These are phyloP conservation scores for Metarhizium sp. DNA, from an alignment of 2,329 filamentous ascomycete species.

Conservation along the genomic window DNA sequence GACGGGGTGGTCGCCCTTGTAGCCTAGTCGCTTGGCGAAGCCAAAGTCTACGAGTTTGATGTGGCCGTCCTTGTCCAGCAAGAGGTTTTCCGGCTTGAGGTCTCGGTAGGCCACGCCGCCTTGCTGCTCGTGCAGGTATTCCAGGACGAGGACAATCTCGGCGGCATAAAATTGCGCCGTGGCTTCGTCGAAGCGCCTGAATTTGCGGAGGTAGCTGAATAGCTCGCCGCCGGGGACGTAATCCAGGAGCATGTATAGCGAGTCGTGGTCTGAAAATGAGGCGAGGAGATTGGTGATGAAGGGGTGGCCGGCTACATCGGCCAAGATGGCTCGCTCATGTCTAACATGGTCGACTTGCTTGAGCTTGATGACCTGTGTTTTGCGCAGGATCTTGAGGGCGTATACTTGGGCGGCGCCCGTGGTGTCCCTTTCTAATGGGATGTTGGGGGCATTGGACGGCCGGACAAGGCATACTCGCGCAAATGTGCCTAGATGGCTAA, in stretches of 20 bases:
- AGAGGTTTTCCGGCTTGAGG: conserved; percentile 73
- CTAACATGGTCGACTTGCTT: conserved; percentile 84
- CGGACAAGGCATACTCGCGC: conserved; percentile 73
- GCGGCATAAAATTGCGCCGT: conserved; percentile 75
- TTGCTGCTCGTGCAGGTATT: conserved; percentile 71
- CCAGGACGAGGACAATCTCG: conserved; percentile 73
- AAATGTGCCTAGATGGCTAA: conserved; percentile 53
- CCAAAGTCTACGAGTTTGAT: conserved; percentile 80
- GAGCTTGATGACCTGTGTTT: conserved; percentile 64
- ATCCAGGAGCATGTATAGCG: conserved; percentile 74
- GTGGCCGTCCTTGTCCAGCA: conserved; percentile 69
- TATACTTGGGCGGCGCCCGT: conserved; percentile 45
- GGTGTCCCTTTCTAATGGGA: conserved; percentile 22
- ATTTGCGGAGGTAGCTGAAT: conserved; percentile 71
- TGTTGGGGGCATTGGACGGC: conserved; percentile 39
- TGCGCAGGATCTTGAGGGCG: conserved; percentile 71
- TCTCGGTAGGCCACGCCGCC: conserved; percentile 73
- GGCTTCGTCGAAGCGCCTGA: conserved; percentile 68
- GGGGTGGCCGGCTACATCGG: conserved; percentile 68
- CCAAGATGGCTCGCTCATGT: conserved; percentile 71
- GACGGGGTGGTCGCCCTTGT: conserved; percentile 35
- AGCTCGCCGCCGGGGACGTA: conserved; percentile 79
- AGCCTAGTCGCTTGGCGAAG: conserved; percentile 70
- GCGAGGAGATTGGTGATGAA: conserved; percentile 74
- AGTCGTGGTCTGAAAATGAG: conserved; percentile 71